Conservation (phyloP, 2,329 filamentous ascomycete genomes). For the Monosporascus cannonballus region DNA sequence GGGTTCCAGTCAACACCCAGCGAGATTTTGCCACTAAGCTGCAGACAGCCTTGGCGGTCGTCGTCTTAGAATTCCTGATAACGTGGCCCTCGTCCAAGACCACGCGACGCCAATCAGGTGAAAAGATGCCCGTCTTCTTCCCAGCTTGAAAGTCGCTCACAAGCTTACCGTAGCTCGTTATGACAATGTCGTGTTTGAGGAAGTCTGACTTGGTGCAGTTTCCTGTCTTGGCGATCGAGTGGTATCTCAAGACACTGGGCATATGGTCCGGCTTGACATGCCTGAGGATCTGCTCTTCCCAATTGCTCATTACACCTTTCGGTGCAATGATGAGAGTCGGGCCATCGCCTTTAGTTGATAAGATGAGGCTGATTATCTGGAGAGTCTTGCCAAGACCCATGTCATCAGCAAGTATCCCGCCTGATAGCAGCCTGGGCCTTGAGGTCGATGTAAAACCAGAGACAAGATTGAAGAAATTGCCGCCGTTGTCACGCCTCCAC, state of each 20-base stretch:
- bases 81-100: conserved; percentile 80
- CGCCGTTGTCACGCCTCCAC: conserved; percentile 56
- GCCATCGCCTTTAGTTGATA: conserved; percentile 44
- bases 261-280: conserved; percentile 61
- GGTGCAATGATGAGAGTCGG: conserved; percentile 77
- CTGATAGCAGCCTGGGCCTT: conserved; percentile 62
- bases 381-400: conserved; percentile 92
- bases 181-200: conserved; percentile 64
- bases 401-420: conserved; percentile 83
- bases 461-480: conserved; percentile 59
- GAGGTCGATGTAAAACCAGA: conserved; percentile 58
- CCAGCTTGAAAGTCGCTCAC: conserved; percentile 55
- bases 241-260: conserved; percentile 67
- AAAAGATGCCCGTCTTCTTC: conserved; percentile 36
- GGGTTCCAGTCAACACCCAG: conserved; percentile 77
- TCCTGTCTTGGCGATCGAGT: conserved; percentile 53
- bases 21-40: conserved; percentile 62
- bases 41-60: conserved; percentile 63
- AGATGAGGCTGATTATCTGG: conserved; percentile 74
- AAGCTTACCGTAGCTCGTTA: conserved; percentile 79
- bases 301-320: conserved; percentile 85
- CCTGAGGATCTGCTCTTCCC: conserved; percentile 70
- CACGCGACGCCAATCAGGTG: conserved; percentile 66
- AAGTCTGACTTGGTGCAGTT: conserved; percentile 46
- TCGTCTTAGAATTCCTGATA: conserved; percentile 72